phyloP scores from a whole-genome alignment of 257 asterid genomes.

The Verbascum thapsus region DNA sequence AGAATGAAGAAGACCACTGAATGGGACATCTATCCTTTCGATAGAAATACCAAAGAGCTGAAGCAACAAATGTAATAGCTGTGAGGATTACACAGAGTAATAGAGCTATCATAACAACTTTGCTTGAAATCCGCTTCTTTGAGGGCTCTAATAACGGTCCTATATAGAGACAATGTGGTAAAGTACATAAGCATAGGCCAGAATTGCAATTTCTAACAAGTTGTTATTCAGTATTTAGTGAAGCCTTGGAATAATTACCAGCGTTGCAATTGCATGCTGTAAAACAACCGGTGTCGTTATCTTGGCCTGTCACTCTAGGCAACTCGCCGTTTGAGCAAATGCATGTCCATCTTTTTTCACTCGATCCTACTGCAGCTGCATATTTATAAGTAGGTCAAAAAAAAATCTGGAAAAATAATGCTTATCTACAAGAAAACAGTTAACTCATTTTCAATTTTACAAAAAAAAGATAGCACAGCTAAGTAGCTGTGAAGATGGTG shows the following conservation, averaged over 20 bases:
- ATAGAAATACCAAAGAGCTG: conserved; percentile 47
- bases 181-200: conserved; percentile 3
- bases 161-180: conserved; percentile 33
- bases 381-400: conserved; percentile 24
- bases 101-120: conserved; percentile 52
- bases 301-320: conserved; percentile 59
- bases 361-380: conserved; percentile 54
- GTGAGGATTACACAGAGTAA: conserved; percentile 52
- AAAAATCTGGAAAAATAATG: conserved; percentile 14
- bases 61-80: conserved; percentile 54
- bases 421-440: not conserved
- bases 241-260: conserved; percentile 47
- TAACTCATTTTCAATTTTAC: not conserved
- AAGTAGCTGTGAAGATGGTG: not conserved
- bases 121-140: conserved; percentile 53
- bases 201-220: no score
- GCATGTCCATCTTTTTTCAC: conserved; percentile 66
- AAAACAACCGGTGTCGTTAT: conserved; percentile 61
- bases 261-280: conserved; percentile 72
- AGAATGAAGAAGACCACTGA: conserved; percentile 52
- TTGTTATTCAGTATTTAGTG: conserved; percentile 1
- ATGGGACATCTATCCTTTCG: conserved; percentile 47
- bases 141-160: conserved; percentile 54
- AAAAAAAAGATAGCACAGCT: not conserved
- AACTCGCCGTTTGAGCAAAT: conserved; percentile 59